A percentile compares a stretch with the other conserved stretches of the same genome.
Conservation (phyloP, 345 rosid genomes). For the Acer saccharum region DNA sequence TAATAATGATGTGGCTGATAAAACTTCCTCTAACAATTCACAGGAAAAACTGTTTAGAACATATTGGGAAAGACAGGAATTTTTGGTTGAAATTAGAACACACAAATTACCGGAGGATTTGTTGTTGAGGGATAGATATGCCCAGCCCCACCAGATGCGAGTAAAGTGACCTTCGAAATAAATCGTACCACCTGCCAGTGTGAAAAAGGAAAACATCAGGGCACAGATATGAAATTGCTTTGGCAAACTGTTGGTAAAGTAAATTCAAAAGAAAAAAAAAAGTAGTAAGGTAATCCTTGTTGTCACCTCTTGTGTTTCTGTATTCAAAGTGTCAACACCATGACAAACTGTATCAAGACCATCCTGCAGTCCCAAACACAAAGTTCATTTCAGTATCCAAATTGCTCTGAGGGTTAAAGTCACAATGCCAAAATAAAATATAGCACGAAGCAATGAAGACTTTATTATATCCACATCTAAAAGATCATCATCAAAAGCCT, state of each 20-base stretch:
- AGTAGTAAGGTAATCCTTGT: slow-evolving; percentile 4
- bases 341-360: slow-evolving; percentile 72
- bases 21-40: neutral
- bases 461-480: neutral
- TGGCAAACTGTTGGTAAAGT: slow-evolving; percentile 5
- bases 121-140: slow-evolving; percentile 95
- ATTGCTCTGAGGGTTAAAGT: neutral
- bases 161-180: slow-evolving; percentile 88
- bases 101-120: slow-evolving; percentile 70
- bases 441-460: slow-evolving; percentile 7
- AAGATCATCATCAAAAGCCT: slow-evolving; percentile 6
- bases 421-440: neutral
- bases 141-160: slow-evolving; percentile 98
- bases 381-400: slow-evolving; percentile 17
- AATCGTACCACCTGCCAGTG: slow-evolving; percentile 73
- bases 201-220: slow-evolving; percentile 6
- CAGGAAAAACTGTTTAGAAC: slow-evolving; percentile 4
- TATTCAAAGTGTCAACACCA: slow-evolving; percentile 87
- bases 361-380: slow-evolving; percentile 52
- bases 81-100: slow-evolving; percentile 17
- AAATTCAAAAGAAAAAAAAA: slow-evolving; percentile 3
- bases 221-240: neutral
- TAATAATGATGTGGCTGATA: neutral
- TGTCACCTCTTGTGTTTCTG: slow-evolving; percentile 81
- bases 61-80: neutral